Evolutionary conservation across 345 rosid genomes (phyloP).

Genomic region (Eucalyptus curtisii): DNA sequence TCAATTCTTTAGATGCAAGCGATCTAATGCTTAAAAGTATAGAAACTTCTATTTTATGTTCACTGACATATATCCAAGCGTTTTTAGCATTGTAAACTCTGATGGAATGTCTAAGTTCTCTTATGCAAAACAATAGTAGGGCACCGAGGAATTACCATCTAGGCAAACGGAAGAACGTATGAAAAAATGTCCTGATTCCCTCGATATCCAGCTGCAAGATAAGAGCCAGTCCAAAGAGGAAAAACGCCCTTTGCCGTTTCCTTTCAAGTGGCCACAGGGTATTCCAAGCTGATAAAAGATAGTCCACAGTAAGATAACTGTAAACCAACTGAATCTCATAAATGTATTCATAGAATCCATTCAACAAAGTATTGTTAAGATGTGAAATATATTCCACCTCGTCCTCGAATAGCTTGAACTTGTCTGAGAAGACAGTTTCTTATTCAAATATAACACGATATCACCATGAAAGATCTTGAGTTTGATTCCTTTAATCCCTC

Average conservation of each 20-base stretch:
- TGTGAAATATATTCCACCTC: background rate
- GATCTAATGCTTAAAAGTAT: background rate
- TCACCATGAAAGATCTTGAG: background rate
- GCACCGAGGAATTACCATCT: conserved; percentile 38
- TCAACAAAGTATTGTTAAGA: background rate
- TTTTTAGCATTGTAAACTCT: background rate
- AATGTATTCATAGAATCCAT: background rate
- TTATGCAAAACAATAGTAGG: background rate
- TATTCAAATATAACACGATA: background rate
- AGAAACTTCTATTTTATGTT: background rate
- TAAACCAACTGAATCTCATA: background rate
- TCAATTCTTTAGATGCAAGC: background rate
- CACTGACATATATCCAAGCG: background rate
- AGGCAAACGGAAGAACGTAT: conserved; percentile 78
- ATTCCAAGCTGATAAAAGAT: conserved; percentile 65
- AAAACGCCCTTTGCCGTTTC: conserved; percentile 90
- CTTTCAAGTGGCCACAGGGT: conserved; percentile 93
- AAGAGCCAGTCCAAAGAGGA: conserved; percentile 89
- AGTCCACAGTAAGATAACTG: background rate
- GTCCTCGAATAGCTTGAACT: background rate
- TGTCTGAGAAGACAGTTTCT: background rate
- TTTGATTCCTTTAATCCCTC: background rate
- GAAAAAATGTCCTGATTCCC: conserved; percentile 74
- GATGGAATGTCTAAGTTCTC: background rate
- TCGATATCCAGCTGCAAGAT: conserved; percentile 73